Base-by-base conservation (phyloP, 352 stramenopile species). In the Phytophthora podocarpi region DNA sequence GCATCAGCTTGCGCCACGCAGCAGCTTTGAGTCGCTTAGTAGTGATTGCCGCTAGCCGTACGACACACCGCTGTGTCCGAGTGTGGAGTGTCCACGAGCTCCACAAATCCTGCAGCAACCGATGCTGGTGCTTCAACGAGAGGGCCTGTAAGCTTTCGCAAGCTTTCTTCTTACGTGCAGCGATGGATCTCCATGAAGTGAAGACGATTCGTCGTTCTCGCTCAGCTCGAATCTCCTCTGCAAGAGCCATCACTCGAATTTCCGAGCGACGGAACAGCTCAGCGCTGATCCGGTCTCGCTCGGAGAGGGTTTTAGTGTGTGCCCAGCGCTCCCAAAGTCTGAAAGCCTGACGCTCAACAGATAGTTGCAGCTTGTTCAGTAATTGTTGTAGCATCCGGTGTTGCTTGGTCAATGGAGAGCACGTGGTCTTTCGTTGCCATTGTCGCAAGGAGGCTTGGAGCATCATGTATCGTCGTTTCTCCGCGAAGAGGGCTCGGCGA, bases 261-360 rank as follows among this genome's bases (percentile, higher is more conserved):
- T 72, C 57, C 2, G 57, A 72, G 20, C 63, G 63, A 55, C 31
- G 34, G 20, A 72, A 59, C 10, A 72, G 45, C 31, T 67, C 56
- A 28, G 63, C 57, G 26, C 63, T 71, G 23, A 71, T 57, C 21
- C 52, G 46, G 27, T 73, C 53, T 35, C 51, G 36, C 5, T 53
- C 39, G 5, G 26, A 34, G 15, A 73, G 47, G 1, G 39, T 64
- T 45, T 66, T 36, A 7, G 20, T 13, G 10, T 66, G 59, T 31
- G 31, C n/a, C 32, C 15, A 26, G 26, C 64, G 54, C 37, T 59
- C 42, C 60, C 66, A 74, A 23, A 16, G 28, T 11, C 34, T 43
- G 31, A 74, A 57, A 26, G 47, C 43, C 26, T 39, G 34, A 3
- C 53, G 53, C 18, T 70, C 28, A 37, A 57, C 6, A 20, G 28